Base-by-base conservation (phyloP, 2,329 filamentous ascomycete genomes). In the Cladophialophora carrionii region DNA sequence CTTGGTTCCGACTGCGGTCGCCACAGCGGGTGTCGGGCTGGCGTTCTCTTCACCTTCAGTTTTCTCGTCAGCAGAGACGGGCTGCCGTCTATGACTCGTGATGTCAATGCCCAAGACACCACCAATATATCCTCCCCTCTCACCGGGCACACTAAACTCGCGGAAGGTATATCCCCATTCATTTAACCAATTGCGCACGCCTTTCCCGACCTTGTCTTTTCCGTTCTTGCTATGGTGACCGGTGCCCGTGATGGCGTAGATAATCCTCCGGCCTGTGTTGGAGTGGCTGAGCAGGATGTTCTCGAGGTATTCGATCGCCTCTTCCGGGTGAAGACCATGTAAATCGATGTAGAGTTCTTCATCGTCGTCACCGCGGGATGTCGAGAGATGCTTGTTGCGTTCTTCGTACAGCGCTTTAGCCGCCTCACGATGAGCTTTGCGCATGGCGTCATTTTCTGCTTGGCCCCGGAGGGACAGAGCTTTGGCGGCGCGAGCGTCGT, bases 191-290 rank as follows among this genome's bases (percentile, higher is more conserved):
- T 86, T 87, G 61, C 95, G 89, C 68, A 98, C 88, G 1, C 93
- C 92, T 79, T 96, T 96, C 74, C 94, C 94, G 41, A 99, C 91
- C 79, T 99, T 99, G 78, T 99, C 95, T 77, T 98, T 98, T 73
- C 95, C 94, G 75, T 97, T 97, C 82, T 98, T 98, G 76, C 91
- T 96, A 79, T 99, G 95, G 74, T 98, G 93, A 3, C 94, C 95
- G 0, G 94, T 98, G 52, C 95, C 95, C 1, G 93, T 97, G 76
- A 99, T 98, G 71, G 93, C 93, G 76, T 98, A 99, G 49, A 99
- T 85, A 2, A 94, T 90, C 24, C 88, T 85, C 4, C 82, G 78
- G 41, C 84, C 84, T 71, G 90, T 87, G 70, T 87, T 84, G 70
- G 84, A 85, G 74, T 97, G 95, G 74, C 96, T 91, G 67, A 93